These are phyloP conservation scores for Bruguiera sexangula DNA, from an alignment of 345 rosid species.

Conservation along the genomic window DNA sequence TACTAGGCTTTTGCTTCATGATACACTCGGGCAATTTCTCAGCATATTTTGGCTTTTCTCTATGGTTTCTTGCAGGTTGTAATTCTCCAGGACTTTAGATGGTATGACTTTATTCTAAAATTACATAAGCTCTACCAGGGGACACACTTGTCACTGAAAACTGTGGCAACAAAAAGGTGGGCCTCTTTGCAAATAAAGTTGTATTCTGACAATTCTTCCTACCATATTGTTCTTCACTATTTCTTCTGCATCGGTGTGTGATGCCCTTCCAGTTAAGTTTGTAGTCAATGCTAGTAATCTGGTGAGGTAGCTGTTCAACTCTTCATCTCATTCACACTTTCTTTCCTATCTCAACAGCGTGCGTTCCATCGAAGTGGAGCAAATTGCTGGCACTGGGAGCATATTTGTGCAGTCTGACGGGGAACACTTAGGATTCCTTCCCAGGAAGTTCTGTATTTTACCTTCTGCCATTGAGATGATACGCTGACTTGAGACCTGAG, in stretches of 20 bases:
- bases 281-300: background rate
- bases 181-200: slow-evolving; percentile 8
- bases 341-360: slow-evolving; percentile 42
- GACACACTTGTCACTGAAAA: slow-evolving; percentile 68
- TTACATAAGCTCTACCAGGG: slow-evolving; percentile 74
- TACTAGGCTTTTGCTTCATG: background rate
- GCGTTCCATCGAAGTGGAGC: slow-evolving; percentile 68
- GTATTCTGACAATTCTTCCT: slow-evolving; percentile 1
- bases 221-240: background rate
- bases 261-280: background rate
- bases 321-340: background rate
- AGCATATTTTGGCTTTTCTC: slow-evolving; percentile 16
- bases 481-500: slow-evolving; percentile 33
- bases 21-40: background rate
- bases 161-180: slow-evolving; percentile 75
- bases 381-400: slow-evolving; percentile 48
- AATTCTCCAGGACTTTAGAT: slow-evolving; percentile 83
- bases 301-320: background rate
- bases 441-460: slow-evolving; percentile 62
- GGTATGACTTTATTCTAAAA: slow-evolving; percentile 85
- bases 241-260: background rate
- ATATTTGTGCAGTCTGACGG: slow-evolving; percentile 93
- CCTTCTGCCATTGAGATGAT: slow-evolving; percentile 79
- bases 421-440: slow-evolving; percentile 83
- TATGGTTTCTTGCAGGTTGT: slow-evolving; percentile 57